Conservation (phyloP, 176 grass and related monocot genomes). For the Rhynchospora pubera region DNA sequence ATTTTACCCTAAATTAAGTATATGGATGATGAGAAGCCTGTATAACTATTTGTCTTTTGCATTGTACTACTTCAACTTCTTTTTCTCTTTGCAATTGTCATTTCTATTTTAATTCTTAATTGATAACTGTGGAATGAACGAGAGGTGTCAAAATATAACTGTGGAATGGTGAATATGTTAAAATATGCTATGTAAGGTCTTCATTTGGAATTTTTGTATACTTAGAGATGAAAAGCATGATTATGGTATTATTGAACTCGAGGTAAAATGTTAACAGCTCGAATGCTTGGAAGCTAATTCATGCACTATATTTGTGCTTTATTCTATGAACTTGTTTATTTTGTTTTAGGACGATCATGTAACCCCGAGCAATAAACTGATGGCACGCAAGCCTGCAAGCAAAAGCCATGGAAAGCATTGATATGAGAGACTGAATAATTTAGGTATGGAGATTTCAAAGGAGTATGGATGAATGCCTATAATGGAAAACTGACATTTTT, state of each 20-base stretch:
- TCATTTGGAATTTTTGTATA: not conserved
- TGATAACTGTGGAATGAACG: too few species aligned
- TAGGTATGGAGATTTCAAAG: not conserved
- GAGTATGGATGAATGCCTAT: not conserved
- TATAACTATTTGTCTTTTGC: not conserved
- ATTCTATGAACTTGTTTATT: slow-evolving; percentile 12
- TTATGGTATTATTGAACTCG: not conserved
- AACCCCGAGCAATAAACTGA: slow-evolving; percentile 55
- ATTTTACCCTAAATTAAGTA: not conserved
- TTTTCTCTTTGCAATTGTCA: too few species aligned
- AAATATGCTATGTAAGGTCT: too few species aligned
- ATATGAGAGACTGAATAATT: slow-evolving; percentile 15
- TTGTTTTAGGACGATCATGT: slow-evolving; percentile 71
- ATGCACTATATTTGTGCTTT: not conserved
- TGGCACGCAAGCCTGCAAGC: slow-evolving; percentile 49
- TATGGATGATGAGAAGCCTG: not conserved
- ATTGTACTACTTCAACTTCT: not conserved
- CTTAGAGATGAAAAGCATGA: not conserved
- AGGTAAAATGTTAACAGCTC: not conserved
- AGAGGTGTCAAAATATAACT: not conserved
- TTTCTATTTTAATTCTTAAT: not conserved
- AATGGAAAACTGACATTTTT: not conserved
- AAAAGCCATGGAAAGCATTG: slow-evolving; percentile 74
- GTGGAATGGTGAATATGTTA: not conserved
- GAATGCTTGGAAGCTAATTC: slow-evolving; percentile 14